These are phyloP conservation scores for Theobroma grandiflorum DNA, from an alignment of 441 rosid species.

Conservation along the genomic window DNA sequence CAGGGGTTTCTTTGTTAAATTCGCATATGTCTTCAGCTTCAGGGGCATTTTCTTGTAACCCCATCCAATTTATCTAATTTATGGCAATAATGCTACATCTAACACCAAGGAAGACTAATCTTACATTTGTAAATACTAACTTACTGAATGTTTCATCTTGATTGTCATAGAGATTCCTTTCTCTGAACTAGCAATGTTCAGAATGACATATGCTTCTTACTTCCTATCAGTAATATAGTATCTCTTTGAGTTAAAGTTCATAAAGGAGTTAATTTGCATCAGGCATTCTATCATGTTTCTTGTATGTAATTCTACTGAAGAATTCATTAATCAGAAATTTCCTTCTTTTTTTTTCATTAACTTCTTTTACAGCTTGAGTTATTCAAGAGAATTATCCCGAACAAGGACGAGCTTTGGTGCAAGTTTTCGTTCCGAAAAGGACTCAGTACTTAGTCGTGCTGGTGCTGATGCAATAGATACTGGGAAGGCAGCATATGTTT, in stretches of 20 bases:
- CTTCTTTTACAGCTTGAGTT: conserved; percentile 48
- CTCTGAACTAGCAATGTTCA: too few species aligned
- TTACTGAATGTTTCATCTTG: too few species aligned
- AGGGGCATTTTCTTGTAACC: background rate
- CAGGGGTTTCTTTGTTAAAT: too few species aligned
- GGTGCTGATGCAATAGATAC: conserved; percentile 54
- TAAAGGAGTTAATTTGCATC: background rate
- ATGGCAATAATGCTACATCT: too few species aligned
- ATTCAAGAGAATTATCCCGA: conserved; percentile 73
- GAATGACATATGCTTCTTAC: too few species aligned
- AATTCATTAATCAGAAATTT: background rate
- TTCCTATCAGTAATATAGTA: too few species aligned
- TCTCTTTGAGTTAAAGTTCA: background rate
- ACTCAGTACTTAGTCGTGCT: conserved; percentile 54
- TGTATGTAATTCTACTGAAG: conserved; percentile 19
- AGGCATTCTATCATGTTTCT: background rate
- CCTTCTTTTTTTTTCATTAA: background rate
- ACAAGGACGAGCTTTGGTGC: conserved; percentile 69
- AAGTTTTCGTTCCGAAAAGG: conserved; percentile 86
- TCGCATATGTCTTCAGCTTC: background rate
- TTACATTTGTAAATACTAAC: background rate
- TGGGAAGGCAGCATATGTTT: conserved; percentile 45
- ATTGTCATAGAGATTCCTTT: too few species aligned
- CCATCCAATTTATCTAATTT: background rate
- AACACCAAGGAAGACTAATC: too few species aligned